Percentiles rank a stretch among this genome's conserved stretches.
Conservation (phyloP, 1,284 basidiomycete genomes). For the Ceratobasidium sp. region DNA sequence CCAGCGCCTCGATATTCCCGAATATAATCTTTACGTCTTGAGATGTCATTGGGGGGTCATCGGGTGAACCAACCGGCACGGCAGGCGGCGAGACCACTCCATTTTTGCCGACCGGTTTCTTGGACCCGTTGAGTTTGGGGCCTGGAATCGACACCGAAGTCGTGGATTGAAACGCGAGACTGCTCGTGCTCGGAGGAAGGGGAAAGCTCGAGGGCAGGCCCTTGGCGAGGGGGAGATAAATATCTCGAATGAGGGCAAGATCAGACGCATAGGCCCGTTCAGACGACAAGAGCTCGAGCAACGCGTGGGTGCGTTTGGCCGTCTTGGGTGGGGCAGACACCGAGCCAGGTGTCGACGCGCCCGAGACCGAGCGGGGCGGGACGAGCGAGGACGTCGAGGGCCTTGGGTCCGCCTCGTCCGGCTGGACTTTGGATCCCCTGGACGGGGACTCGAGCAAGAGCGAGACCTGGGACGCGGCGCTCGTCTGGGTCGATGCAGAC, state of each 20-base stretch:
- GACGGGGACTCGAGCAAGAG: conserved; percentile 24
- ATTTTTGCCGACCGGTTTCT: conserved; percentile 54
- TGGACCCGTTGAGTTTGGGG: conserved; percentile 37
- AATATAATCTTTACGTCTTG: conserved; percentile 81
- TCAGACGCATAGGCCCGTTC: conserved; percentile 90
- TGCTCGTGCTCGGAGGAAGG: conserved; percentile 30
- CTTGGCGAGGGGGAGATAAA: conserved; percentile 80
- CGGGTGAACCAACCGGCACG: conserved; percentile 53
- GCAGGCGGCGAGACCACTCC: conserved; percentile 63
- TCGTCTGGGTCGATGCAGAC: conserved; percentile 13
- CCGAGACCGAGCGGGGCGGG: neutral
- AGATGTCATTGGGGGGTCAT: conserved; percentile 64
- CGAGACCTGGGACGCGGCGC: conserved; percentile 10
- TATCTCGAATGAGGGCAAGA: conserved; percentile 81
- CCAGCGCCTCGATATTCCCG: conserved; percentile 78
- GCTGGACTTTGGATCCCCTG: neutral
- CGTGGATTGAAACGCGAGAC: conserved; percentile 12
- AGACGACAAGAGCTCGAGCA: conserved; percentile 83
- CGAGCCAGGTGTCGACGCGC: neutral
- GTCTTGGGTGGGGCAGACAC: neutral
- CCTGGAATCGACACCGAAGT: neutral
- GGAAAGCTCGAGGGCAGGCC: conserved; percentile 52
- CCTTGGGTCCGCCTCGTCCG: neutral
- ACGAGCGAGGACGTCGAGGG: neutral
- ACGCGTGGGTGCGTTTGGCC: conserved; percentile 81